phyloP scores from a whole-genome alignment of 73 alveolate genomes.

The Paramecium bursaria region DNA sequence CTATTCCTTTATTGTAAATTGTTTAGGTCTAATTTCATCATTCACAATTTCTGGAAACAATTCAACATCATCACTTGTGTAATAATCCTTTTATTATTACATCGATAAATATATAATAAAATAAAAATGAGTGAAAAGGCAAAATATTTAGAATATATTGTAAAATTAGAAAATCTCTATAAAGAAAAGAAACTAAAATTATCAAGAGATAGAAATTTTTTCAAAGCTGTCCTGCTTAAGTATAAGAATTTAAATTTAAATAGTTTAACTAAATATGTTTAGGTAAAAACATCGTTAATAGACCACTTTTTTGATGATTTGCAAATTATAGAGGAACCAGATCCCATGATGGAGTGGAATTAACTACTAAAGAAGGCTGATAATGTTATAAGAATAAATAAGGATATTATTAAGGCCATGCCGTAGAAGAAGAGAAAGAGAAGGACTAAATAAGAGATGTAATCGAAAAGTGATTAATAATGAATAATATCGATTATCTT shows the following conservation, averaged over 20 bases:
- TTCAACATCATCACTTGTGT: conserved; percentile 5
- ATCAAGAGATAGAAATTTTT: neutral
- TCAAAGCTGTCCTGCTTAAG: neutral
- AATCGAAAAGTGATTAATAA: neutral
- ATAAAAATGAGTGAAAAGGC: conserved; percentile 8
- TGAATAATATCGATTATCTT: conserved; percentile 12
- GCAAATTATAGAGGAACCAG: neutral
- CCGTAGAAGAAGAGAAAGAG: neutral
- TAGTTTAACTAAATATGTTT: too few species aligned
- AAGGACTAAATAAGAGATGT: neutral
- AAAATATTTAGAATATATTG: neutral
- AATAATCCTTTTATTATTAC: conserved; percentile 52
- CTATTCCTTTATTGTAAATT: conserved; percentile 7
- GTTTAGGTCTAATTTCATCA: conserved; percentile 6
- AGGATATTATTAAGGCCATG: neutral
- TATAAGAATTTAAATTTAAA: too few species aligned
- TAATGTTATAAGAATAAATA: neutral
- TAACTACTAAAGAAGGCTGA: neutral
- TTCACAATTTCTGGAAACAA: neutral
- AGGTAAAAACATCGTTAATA: too few species aligned
- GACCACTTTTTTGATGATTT: neutral
- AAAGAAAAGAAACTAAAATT: neutral
- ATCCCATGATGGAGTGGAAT: neutral
- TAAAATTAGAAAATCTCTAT: neutral
- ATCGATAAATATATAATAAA: too few species aligned